phyloP scores from a whole-genome alignment of 164 flowering plant genomes.

The Vitis rotundifolia region DNA sequence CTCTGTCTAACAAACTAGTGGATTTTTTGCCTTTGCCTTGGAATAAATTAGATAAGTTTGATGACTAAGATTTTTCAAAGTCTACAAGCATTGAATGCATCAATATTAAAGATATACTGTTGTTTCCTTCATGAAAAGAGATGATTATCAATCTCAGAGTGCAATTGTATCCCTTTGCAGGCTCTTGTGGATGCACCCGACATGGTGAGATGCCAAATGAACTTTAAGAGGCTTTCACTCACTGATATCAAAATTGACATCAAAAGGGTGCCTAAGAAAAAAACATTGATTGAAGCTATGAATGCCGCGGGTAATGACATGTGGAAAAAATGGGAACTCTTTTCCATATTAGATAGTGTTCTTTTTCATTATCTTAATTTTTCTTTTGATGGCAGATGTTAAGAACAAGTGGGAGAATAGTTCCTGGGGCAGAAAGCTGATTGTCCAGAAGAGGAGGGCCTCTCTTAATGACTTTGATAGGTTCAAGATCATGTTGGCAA shows the following conservation, averaged over 20 bases:
- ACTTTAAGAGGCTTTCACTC: slow-evolving; percentile 87
- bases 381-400: slow-evolving; percentile 53
- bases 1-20: no score
- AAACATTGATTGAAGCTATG: slow-evolving; percentile 77
- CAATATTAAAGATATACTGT: no score
- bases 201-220: slow-evolving; percentile 87
- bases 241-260: slow-evolving; percentile 91
- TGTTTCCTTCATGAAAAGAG: no score
- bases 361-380: neutral
- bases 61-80: no score
- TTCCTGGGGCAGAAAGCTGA: slow-evolving; percentile 88
- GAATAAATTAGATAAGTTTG: no score
- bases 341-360: neutral
- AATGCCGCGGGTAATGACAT: slow-evolving; percentile 71
- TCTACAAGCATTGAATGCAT: no score
- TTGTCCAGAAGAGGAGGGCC: slow-evolving; percentile 85
- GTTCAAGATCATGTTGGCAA: slow-evolving; percentile 84
- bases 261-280: slow-evolving; percentile 75
- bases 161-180: slow-evolving; percentile 28
- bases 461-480: slow-evolving; percentile 82
- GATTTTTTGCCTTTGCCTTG: no score
- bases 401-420: slow-evolving; percentile 87
- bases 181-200: slow-evolving; percentile 93
- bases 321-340: no score
- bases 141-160: no score